These are phyloP conservation scores for Periglandula ipomoeae DNA, from an alignment of 2,329 filamentous ascomycete species.

Conservation along the genomic window DNA sequence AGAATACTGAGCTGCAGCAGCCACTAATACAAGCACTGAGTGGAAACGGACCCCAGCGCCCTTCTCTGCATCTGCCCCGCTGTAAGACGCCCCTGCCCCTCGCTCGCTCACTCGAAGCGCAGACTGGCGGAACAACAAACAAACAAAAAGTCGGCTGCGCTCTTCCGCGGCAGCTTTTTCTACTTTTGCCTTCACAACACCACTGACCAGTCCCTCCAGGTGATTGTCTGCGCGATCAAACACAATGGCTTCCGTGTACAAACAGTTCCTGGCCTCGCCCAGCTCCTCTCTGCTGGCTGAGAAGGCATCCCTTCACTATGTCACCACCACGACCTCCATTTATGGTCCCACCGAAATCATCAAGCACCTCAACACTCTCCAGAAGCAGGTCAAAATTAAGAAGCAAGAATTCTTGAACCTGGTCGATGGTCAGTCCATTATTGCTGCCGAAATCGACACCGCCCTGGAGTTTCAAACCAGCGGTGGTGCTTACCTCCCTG, in stretches of 20 bases:
- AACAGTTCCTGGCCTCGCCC: slow-evolving; percentile 62
- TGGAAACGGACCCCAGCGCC: not conserved
- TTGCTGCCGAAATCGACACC: slow-evolving; percentile 80
- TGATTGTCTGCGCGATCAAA: not conserved
- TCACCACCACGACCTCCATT: slow-evolving; percentile 75
- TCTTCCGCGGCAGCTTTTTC: not conserved
- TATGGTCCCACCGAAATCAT: slow-evolving; percentile 65
- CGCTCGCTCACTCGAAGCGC: too few relatives aligned
- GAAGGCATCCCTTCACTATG: slow-evolving; percentile 71
- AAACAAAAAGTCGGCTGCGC: not conserved
- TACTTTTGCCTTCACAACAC: not conserved
- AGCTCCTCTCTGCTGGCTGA: slow-evolving; percentile 53
- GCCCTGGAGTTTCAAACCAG: slow-evolving; percentile 71
- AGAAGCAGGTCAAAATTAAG: slow-evolving; percentile 72
- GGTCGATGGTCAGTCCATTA: slow-evolving; percentile 60
- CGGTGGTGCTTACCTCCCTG: slow-evolving; percentile 80
- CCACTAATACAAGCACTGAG: not conserved
- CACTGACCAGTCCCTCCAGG: not conserved
- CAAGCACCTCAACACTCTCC: slow-evolving; percentile 67
- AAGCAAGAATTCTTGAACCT: slow-evolving; percentile 65
- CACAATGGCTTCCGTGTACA: slow-evolving; percentile 47
- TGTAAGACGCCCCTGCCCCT: not conserved
- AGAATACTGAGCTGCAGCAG: too few relatives aligned
- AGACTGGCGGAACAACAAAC: not conserved
- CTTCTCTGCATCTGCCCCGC: not conserved